Base-by-base conservation (phyloP, 1,284 basidiomycete genomes). In the Pterulicium gracile region DNA sequence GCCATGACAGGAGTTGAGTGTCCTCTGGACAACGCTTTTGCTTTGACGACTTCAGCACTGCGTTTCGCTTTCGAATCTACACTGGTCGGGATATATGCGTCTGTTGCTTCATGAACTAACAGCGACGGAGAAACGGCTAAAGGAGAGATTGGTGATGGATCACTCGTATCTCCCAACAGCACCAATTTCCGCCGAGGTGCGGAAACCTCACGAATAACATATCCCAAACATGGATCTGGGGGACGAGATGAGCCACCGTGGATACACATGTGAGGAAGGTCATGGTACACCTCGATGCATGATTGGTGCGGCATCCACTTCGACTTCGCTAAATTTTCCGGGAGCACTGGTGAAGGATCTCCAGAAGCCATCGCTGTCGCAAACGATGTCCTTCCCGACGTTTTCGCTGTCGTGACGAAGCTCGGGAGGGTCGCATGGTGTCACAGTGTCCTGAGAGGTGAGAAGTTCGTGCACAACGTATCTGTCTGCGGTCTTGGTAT, bases 381-480 rank as follows among this genome's bases (percentile, higher is more conserved):
- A 75, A 2, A 64, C 41, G 18, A 94, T 66, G 58, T 94, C 80
- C 42, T 56, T 52, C 2, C 92, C 91, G 0, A 69, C 61, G 22
- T 72, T 64, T 62, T 95, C 89, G 55, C 77, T 88, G 17, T 63
- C 61, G 57, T 88, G 81, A 51, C 85, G 60, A 3, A 66, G 57
- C 21, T 74, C 66, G 2, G 60, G 61, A 7, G 62, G 54, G 24
- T 67, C 64, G 49, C 82, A 85, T 15, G 75, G 59, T 3, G 72
- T 74, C 1, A 68, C 61, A 3, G 60, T 50, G 47, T 81, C 77
- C 13, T 65, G 66, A 0, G 65, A 54, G 23, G 67, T 70, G 12
- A 95, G 67, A 0, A 95, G 72, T 60, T 95, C 92, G 59, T 95
- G 88, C 0, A 92, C 87, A 15, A 74, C 77, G 55, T 83, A 94